phyloP scores from a whole-genome alignment of 2,329 filamentous ascomycete species.

The Exophiala sideris region DNA sequence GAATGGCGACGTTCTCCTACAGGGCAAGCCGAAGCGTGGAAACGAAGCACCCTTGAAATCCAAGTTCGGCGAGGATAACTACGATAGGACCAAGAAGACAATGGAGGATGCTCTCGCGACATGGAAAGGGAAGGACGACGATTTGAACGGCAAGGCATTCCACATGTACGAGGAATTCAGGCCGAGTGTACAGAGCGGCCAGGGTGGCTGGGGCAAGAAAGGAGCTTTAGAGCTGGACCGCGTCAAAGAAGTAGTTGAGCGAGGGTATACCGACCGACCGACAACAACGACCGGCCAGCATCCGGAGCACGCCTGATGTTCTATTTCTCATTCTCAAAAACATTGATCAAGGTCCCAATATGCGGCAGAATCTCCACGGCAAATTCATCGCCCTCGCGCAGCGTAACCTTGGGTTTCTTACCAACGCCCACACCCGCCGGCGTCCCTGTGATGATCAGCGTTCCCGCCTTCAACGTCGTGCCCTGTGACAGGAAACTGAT shows the following conservation, averaged over 20 bases:
- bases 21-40: conserved; percentile 18
- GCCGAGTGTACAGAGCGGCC: conserved; percentile 70
- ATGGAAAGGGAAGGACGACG: conserved; percentile 38
- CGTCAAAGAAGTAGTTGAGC: conserved; percentile 42
- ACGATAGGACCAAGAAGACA: conserved; percentile 5
- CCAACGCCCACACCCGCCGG: conserved; percentile 43
- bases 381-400: conserved; percentile 43
- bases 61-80: conserved; percentile 17
- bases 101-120: conserved; percentile 19
- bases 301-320: neutral
- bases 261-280: neutral
- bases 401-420: conserved; percentile 39
- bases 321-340: conserved; percentile 30
- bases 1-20: conserved; percentile 13
- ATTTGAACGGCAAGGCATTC: conserved; percentile 75
- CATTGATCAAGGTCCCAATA: conserved; percentile 48
- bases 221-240: conserved; percentile 63
- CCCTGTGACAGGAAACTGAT: conserved; percentile 39
- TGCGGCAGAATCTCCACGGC: conserved; percentile 48
- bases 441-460: conserved; percentile 43
- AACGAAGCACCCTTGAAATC: conserved; percentile 14
- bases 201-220: conserved; percentile 84
- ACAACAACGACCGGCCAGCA: neutral
- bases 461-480: conserved; percentile 39
- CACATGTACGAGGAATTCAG: conserved; percentile 76